Conservation (phyloP, 768 basidiomycete genomes). For the Coprinopsis sp. region DNA sequence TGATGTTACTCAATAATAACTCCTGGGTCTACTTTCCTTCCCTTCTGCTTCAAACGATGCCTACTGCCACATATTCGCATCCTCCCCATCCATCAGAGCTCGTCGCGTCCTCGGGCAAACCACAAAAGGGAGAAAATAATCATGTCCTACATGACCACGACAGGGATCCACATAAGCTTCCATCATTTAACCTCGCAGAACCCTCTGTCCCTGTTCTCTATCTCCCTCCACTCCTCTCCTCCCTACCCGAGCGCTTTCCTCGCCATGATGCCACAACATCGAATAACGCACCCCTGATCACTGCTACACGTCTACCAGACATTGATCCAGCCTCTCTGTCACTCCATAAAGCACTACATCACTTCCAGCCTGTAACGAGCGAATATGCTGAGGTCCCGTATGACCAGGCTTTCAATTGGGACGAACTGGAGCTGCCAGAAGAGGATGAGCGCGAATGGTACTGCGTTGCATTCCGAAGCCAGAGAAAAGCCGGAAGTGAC, state of each 20-base stretch:
- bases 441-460: conserved; percentile 87
- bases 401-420: conserved; percentile 85
- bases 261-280: conserved; percentile 19
- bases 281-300: conserved; percentile 39
- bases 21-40: no score
- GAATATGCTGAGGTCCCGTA: conserved; percentile 67
- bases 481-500: conserved; percentile 67
- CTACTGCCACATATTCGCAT: conserved; percentile 24
- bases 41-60: conserved; percentile 17
- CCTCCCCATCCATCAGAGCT: conserved; percentile 28
- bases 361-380: conserved; percentile 55
- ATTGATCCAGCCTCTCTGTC: conserved; percentile 84
- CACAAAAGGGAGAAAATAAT: not conserved
- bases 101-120: conserved; percentile 2
- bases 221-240: conserved; percentile 81
- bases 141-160: conserved; percentile 14
- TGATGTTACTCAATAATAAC: not conserved
- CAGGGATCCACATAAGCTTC: conserved; percentile 52
- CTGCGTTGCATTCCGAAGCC: conserved; percentile 84
- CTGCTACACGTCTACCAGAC: conserved; percentile 73
- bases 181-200: conserved; percentile 41
- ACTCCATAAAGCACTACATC: conserved; percentile 80
- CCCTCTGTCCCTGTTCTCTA: conserved; percentile 57
- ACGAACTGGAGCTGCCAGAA: conserved; percentile 56
- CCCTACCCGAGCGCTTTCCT: conserved; percentile 48